Evolutionary conservation across 331 rosid species (phyloP).

Genomic region (Quercus lobata): DNA sequence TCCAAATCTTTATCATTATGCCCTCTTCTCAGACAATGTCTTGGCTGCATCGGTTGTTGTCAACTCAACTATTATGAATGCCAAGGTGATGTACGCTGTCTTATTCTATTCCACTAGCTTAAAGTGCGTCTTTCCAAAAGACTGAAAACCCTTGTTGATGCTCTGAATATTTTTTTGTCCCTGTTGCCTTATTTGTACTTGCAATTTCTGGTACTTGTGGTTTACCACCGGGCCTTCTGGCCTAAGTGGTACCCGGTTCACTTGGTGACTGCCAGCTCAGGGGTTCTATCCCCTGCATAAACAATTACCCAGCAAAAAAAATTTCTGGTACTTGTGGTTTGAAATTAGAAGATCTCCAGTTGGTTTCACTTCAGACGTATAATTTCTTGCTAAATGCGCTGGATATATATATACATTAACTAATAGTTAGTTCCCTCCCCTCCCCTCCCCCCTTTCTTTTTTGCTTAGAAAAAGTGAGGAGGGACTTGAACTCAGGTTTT

Average conservation of each 20-base stretch:
- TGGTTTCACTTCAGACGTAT: background rate
- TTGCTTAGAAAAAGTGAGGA: no score
- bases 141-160: background rate
- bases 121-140: background rate
- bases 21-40: constrained; percentile 94
- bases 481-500: no score
- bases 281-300: no score
- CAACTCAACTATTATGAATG: constrained; percentile 77
- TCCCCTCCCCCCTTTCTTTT: no score
- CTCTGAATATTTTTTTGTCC: background rate
- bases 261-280: no score
- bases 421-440: background rate
- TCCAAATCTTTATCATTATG: constrained; percentile 77
- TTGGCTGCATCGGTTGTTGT: constrained; percentile 98
- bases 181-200: background rate
- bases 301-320: no score
- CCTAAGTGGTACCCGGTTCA: no score
- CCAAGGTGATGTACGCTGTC: constrained; percentile 56
- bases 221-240: background rate
- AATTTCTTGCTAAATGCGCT: background rate
- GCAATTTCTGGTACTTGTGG: background rate
- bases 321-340: background rate
- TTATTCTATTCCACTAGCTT: constrained; percentile 1
- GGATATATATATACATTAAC: background rate
- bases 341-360: background rate